These are phyloP conservation scores for Parascedosporium putredinis DNA, from an alignment of 2,329 filamentous ascomycete species.

Conservation along the genomic window DNA sequence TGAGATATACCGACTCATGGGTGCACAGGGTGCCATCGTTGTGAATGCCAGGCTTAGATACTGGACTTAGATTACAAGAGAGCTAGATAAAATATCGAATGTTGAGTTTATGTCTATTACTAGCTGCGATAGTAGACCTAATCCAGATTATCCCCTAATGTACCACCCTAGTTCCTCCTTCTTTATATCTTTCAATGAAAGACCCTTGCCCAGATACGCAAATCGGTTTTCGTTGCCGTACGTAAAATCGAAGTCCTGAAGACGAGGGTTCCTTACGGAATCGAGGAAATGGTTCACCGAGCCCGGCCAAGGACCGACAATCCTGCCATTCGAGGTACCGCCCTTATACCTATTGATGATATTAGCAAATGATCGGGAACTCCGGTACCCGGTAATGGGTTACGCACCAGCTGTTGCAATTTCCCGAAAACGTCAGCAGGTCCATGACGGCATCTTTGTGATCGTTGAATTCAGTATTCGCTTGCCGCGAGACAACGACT, in stretches of 20 bases:
- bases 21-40: too few species aligned
- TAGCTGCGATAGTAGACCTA: background rate
- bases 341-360: constrained; percentile 29
- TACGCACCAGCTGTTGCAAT: constrained; percentile 18
- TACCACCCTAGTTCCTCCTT: constrained; percentile 5
- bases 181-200: background rate
- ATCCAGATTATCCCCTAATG: constrained; percentile 1
- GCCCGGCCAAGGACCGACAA: constrained; percentile 34
- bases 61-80: too few species aligned
- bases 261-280: constrained; percentile 28
- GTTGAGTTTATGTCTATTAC: too few species aligned
- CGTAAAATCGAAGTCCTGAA: constrained; percentile 29
- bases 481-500: constrained; percentile 30
- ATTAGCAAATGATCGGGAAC: constrained; percentile 49
- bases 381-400: constrained; percentile 39
- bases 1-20: too few species aligned
- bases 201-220: constrained; percentile 2
- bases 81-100: too few species aligned
- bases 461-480: constrained; percentile 21
- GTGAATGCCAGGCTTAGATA: too few species aligned
- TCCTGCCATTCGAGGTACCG: constrained; percentile 16
- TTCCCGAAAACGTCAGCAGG: constrained; percentile 2
- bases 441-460: constrained; percentile 7
- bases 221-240: background rate
- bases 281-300: constrained; percentile 33